Base-by-base conservation (phyloP, 106 monocot genomes). In the Hemerocallis citrina region DNA sequence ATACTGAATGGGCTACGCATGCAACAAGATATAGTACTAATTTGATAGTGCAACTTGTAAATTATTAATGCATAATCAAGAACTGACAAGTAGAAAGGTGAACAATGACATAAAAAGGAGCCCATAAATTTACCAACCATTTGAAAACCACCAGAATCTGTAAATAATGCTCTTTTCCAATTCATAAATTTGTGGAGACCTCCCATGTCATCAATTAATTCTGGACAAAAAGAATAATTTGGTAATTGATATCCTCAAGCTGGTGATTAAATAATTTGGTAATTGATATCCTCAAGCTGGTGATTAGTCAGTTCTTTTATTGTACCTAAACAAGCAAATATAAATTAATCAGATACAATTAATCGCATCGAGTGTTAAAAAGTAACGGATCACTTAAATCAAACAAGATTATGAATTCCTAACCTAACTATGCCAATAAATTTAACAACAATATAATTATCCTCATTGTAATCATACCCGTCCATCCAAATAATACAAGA, bases 141-240 rank as follows among this genome's bases (percentile, higher is more conserved):
- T 79, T 98, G 98, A 69, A 98, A 98, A 69, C 98, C 98, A 52
- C 98, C 98, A 46, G 98, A 98, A 69, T 98, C 98, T 33, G 98
- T 98, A 41, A 98, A 85, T 21, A 98, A 72, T 54, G 79, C 88
- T 45, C 98, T 76, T 73, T 98, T 88, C 98, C 98, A 98, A 63
- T 98, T 98, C 98, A 98, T 98, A 69, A 92, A 98, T 63, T 85
- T 91, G 76, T 98, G 98, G 55, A 98, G 98, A 68, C 98, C 98
- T 13, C 98, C 98, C 47, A 92, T 38, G 1, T 92, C 91, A 82
- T 98, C 92, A 61, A 98, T 88, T 37, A 98, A 71, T 59, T 88
- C 88, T 56, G 92, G 76, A 69, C 88, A 84, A 54, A 92, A 92
- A 50, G 85, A 81, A 56, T 92, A 92, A 55, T n/a, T n/a, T n/a